Evolutionary conservation across 2,329 filamentous ascomycete species (phyloP).

Genomic region (Cryphonectria japonica): DNA sequence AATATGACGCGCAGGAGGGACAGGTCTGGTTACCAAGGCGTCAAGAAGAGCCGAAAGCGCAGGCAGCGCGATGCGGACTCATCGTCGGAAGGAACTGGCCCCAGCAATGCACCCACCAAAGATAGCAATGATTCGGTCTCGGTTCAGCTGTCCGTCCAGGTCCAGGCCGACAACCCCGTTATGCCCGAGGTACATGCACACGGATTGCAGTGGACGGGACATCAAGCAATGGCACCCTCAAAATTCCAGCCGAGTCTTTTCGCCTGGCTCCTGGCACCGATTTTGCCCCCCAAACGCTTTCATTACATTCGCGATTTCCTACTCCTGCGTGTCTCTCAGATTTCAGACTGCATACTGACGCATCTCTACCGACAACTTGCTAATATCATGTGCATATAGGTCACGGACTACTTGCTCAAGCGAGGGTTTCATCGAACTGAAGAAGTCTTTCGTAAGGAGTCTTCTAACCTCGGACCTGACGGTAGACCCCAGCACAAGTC

Average conservation of each 20-base stretch:
- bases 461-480: conserved; percentile 78
- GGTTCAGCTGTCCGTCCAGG: background rate
- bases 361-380: background rate
- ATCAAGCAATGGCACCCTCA: background rate
- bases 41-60: background rate
- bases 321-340: background rate
- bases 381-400: conserved; percentile 42
- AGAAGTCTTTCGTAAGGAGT: conserved; percentile 89
- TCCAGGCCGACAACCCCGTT: background rate
- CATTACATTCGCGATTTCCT: background rate
- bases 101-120: background rate
- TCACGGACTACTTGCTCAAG: conserved; percentile 94
- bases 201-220: background rate
- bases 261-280: background rate
- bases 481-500: conserved; percentile 71
- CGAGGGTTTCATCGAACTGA: conserved; percentile 94
- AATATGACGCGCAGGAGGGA: background rate
- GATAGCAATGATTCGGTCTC: background rate
- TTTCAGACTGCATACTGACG: background rate
- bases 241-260: background rate
- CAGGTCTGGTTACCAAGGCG: background rate
- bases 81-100: background rate
- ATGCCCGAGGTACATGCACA: background rate
- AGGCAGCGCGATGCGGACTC: background rate
- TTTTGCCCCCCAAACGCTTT: background rate